Conservation (phyloP, 805 yeast genomes). For the Schwanniomyces occidentalis region DNA sequence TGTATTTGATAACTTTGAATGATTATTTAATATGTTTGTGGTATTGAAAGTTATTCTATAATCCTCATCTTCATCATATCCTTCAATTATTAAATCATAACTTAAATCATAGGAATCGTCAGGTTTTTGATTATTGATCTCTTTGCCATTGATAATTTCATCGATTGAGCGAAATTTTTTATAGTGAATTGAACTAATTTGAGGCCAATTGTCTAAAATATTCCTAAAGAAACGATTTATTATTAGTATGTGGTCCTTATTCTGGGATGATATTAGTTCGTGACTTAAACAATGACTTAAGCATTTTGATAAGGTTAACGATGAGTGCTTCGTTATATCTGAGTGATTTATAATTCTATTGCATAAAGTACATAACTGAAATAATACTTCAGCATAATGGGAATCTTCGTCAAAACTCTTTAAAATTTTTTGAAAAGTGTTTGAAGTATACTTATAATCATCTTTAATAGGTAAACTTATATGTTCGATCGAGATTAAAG, state of each 20-base stretch:
- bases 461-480: conserved; percentile 57
- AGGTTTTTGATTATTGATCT: conserved; percentile 6
- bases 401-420: conserved; percentile 9
- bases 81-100: conserved; percentile 32
- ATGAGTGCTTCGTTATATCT: conserved; percentile 44
- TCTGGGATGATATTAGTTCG: conserved; percentile 36
- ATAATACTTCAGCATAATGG: conserved; percentile 29
- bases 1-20: conserved; percentile 6
- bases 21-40: conserved; percentile 11
- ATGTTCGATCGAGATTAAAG: conserved; percentile 52
- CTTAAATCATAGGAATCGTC: conserved; percentile 34
- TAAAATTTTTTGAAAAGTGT: conserved; percentile 25
- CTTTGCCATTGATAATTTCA: conserved; percentile 17
- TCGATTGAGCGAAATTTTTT: conserved; percentile 10
- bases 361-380: conserved; percentile 45
- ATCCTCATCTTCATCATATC: conserved; percentile 21
- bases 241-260: conserved; percentile 48
- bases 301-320: conserved; percentile 43
- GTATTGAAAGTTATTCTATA: conserved; percentile 16
- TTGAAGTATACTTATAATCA: conserved; percentile 42
- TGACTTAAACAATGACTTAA: conserved; percentile 60
- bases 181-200: conserved; percentile 18
- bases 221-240: conserved; percentile 56
- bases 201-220: conserved; percentile 51
- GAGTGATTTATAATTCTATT: conserved; percentile 35